These are phyloP conservation scores for Candida tibetensis DNA, from an alignment of 805 yeast genomes.

Conservation along the genomic window DNA sequence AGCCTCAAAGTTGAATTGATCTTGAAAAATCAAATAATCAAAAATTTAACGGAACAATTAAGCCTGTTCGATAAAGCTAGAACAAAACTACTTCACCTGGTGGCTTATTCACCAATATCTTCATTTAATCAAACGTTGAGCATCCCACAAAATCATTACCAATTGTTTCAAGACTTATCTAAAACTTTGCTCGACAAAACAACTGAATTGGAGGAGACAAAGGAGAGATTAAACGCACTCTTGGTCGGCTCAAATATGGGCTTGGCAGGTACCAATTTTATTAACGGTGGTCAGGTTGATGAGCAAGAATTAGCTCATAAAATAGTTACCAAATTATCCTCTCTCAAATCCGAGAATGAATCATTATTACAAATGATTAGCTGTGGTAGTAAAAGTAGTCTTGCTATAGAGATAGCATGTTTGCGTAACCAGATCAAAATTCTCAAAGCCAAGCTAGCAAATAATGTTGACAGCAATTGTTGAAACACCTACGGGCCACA, in stretches of 20 bases:
- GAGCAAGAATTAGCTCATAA: conserved; percentile 74
- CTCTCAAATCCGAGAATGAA: conserved; percentile 66
- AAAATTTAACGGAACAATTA: conserved; percentile 35
- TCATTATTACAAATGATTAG: conserved; percentile 67
- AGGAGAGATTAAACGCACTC: conserved; percentile 59
- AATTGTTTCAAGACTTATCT: conserved; percentile 48
- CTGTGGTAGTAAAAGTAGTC: conserved; percentile 72
- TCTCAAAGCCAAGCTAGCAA: conserved; percentile 3
- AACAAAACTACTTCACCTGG: conserved; percentile 9
- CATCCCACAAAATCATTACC: conserved; percentile 44
- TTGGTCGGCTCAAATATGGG: conserved; percentile 29
- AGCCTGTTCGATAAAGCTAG: conserved; percentile 15
- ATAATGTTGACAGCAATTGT: too few relatives aligned
- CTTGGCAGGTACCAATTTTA: conserved; percentile 24
- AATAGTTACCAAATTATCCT: conserved; percentile 58
- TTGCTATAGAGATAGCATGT: conserved; percentile 64
- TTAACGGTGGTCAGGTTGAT: conserved; percentile 62
- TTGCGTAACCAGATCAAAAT: conserved; percentile 40
- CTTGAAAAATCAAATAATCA: conserved; percentile 49
- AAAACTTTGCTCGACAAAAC: conserved; percentile 43
- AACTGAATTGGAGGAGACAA: conserved; percentile 58
- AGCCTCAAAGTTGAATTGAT: conserved; percentile 49
- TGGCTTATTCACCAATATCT: conserved; percentile 6
- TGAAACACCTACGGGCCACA: too few relatives aligned
- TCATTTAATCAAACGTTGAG: conserved; percentile 15